Evolutionary conservation across 2,329 filamentous ascomycete species (phyloP).

Genomic region (Teratosphaeria nubilosa): DNA sequence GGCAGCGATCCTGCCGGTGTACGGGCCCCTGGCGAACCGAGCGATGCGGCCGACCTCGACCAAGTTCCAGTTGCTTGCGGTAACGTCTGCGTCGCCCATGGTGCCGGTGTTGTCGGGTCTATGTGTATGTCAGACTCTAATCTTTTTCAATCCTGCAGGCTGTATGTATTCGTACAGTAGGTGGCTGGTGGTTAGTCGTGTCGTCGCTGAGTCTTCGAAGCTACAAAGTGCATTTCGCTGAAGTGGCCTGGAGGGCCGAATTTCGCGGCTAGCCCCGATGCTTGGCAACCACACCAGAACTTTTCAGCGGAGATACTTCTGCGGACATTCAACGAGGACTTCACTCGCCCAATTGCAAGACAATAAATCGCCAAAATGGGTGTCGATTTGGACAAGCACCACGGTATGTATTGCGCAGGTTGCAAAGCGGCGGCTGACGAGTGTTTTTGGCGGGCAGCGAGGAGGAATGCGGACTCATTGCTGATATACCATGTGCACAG

Average conservation of each 20-base stretch:
- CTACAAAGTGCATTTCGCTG: not conserved
- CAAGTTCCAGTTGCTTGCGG: constrained; percentile 65
- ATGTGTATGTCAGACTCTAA: not conserved
- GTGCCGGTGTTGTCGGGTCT: constrained; percentile 10
- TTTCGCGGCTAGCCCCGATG: not conserved
- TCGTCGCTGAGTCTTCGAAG: not conserved
- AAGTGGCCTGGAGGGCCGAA: not conserved
- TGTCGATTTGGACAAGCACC: constrained; percentile 19
- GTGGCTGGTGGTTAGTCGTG: not conserved
- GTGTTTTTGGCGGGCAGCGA: not conserved
- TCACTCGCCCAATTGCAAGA: not conserved
- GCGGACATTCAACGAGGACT: not conserved
- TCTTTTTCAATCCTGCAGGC: not conserved
- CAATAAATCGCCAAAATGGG: constrained; percentile 8
- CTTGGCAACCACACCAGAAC: not conserved
- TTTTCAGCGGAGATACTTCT: not conserved
- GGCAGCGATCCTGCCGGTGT: constrained; percentile 74
- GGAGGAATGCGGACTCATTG: not conserved
- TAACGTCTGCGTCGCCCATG: constrained; percentile 29
- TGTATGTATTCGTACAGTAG: not conserved
- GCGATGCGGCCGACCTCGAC: constrained; percentile 98
- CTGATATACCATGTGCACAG: constrained; percentile 2
- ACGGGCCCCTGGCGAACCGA: constrained; percentile 75
- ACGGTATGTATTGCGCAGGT: constrained; percentile 7
- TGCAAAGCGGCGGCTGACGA: not conserved